Conservation (phyloP, 176 grass and related monocot species). For the Juncus effusus region DNA sequence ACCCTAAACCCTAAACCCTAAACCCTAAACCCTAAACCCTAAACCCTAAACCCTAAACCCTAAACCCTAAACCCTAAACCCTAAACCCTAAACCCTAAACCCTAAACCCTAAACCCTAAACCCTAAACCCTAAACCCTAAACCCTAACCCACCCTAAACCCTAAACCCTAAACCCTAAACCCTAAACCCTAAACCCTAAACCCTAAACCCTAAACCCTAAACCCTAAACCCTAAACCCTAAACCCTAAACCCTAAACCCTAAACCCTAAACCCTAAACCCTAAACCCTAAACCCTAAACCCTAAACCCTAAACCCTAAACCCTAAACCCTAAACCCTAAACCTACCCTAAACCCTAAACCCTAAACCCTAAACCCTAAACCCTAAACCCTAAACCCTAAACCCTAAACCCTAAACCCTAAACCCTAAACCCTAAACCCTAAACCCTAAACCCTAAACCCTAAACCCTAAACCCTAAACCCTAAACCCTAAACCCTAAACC, state of each 20-base stretch:
- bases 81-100: background rate
- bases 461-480: constrained; percentile 16
- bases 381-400: background rate
- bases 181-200: constrained; percentile 22
- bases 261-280: constrained; percentile 20
- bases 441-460: constrained; percentile 5
- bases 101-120: constrained; percentile 16
- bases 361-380: constrained; percentile 20
- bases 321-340: too few species aligned
- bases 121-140: constrained; percentile 15
- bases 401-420: background rate
- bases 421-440: constrained; percentile 8
- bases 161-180: constrained; percentile 7
- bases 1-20: constrained; percentile 6
- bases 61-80: background rate
- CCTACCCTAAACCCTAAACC: constrained; percentile 18
- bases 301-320: constrained; percentile 19
- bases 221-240: too few species aligned
- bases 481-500: constrained; percentile 6
- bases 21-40: constrained; percentile 19
- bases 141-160: constrained; percentile 7
- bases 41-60: constrained; percentile 10
- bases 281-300: constrained; percentile 21
- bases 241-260: constrained; percentile 14
- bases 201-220: constrained; percentile 6